A percentile compares a stretch with the other conserved stretches of the same genome.
Evolutionary conservation across 306 rosid species (phyloP).

Genomic region (Benincasa hispida): DNA sequence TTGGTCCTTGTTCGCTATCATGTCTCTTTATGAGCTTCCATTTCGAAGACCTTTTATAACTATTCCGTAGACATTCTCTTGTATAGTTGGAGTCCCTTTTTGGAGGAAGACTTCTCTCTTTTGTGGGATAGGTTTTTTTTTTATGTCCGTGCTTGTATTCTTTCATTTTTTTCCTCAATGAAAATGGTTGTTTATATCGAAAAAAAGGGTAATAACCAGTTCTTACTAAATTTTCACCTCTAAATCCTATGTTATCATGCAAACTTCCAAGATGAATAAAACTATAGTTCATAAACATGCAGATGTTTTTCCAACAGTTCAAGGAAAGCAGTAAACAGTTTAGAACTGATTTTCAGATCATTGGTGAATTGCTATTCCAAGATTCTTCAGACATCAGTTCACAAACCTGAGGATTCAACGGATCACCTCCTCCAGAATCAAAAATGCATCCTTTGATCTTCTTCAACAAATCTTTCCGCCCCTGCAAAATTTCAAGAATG

Average conservation of each 20-base stretch:
- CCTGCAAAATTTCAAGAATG: conserved; percentile 41
- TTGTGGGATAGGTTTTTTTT: too few species aligned
- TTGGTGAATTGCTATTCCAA: background rate
- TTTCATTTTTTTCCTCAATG: too few species aligned
- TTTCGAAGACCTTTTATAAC: too few species aligned
- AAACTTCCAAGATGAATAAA: background rate
- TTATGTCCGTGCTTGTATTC: too few species aligned
- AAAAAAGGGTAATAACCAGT: background rate
- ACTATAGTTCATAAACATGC: background rate
- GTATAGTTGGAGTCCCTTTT: too few species aligned
- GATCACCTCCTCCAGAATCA: conserved; percentile 86
- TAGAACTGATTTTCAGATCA: background rate
- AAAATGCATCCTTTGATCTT: conserved; percentile 70
- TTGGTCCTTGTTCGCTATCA: too few species aligned
- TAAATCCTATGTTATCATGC: background rate
- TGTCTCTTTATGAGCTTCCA: too few species aligned
- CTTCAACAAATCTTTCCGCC: conserved; percentile 33
- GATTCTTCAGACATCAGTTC: background rate
- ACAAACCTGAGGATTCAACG: conserved; percentile 69
- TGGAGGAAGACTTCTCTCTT: too few species aligned
- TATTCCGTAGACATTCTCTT: too few species aligned
- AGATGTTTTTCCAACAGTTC: background rate
- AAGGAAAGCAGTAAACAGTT: background rate
- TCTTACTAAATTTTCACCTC: background rate
- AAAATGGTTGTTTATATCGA: too few species aligned